Percentiles rank a stretch among this genome's conserved stretches.
phyloP scores from a whole-genome alignment of 2,329 filamentous ascomycete genomes.

The Curvularia spicifera region DNA sequence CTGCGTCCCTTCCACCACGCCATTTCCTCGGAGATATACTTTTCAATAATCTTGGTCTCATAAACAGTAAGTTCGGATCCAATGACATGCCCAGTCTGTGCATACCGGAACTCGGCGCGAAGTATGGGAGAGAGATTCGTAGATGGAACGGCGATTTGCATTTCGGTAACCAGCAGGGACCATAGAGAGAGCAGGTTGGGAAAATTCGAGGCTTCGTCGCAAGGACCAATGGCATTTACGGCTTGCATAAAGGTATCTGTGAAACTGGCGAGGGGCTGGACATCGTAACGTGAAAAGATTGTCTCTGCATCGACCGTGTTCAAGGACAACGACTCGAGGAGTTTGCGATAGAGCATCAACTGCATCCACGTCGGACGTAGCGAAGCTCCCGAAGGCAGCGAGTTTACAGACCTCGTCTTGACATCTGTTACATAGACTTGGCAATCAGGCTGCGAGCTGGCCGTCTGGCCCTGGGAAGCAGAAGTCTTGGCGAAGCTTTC shows the following conservation, averaged over 20 bases:
- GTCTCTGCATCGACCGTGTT: slow-evolving; percentile 71
- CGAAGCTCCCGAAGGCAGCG: slow-evolving; percentile 68
- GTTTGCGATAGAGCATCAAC: slow-evolving; percentile 85
- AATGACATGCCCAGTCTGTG: slow-evolving; percentile 58
- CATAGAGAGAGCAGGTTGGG: slow-evolving; percentile 67
- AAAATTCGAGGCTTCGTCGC: slow-evolving; percentile 60
- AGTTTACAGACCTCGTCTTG: slow-evolving; percentile 76
- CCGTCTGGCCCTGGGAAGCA: slow-evolving; percentile 13
- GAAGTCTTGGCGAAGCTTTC: slow-evolving; percentile 32
- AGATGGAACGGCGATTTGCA: slow-evolving; percentile 61
- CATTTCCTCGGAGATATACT: slow-evolving; percentile 73
- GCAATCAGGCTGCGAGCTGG: slow-evolving; percentile 26
- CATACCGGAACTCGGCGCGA: slow-evolving; percentile 61
- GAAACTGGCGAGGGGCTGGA: slow-evolving; percentile 71
- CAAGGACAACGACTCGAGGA: slow-evolving; percentile 77
- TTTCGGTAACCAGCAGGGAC: slow-evolving; percentile 67
- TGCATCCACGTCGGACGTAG: slow-evolving; percentile 82
- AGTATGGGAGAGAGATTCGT: slow-evolving; percentile 58
- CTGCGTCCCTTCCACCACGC: slow-evolving; percentile 87
- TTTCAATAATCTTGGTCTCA: slow-evolving; percentile 66
- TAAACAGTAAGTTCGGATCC: slow-evolving; percentile 70
- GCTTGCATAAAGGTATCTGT: slow-evolving; percentile 81
- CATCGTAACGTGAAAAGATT: slow-evolving; percentile 73
- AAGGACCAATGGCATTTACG: slow-evolving; percentile 64
- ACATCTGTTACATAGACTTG: slow-evolving; percentile 82